Evolutionary conservation across 805 yeast species (phyloP), one percentile per base, ranked within the genome.

Genomic region (Tetrapisispora iriomotensis): DNA sequence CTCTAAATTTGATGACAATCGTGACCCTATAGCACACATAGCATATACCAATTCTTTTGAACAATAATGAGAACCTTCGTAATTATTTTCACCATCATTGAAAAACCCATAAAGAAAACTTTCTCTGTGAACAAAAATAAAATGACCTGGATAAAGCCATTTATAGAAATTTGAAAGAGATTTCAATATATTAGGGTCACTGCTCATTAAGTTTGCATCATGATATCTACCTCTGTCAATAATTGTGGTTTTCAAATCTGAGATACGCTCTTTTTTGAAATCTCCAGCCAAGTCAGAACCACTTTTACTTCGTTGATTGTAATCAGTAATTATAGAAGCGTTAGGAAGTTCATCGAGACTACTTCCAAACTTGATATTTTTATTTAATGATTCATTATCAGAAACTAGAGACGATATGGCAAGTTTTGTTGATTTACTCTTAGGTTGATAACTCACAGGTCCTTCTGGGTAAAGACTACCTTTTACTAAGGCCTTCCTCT

Each of bases 81-180:
- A 60, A 31, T 58, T 47, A 44, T 67, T 63, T 15, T 67, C 63
- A 17, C 68, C 68, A 22, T 79, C 79, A 48, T 73, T 67, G 54
- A 75, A 76, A 52, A 77, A 76, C 39, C 78, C 83, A 37, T 66
- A 65, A 22, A 77, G 56, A 48, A 77, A 77, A 13, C 79, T 74
- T 46, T 77, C 84, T 42, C 83, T 60, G 49, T 73, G 77, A n/a
- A 77, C 67, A 47, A 75, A 77, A 61, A 73, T 67, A 48, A 74
- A 74, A 45, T 74, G 69, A 44, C 77, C 82, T 3, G 82, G 82
- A 45, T 77, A 77, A 44, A 74, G 71, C 78, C 80, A 76, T n/a
- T 67, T 68, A 53, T 76, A 77, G 52, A 77, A 51, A 39, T 60
- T 58, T 3, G 63, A 59, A n/a, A 61, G 44, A 13, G 62, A 49